Evolutionary conservation across 345 rosid genomes (phyloP).

Genomic region (Euphorbia lathyris): DNA sequence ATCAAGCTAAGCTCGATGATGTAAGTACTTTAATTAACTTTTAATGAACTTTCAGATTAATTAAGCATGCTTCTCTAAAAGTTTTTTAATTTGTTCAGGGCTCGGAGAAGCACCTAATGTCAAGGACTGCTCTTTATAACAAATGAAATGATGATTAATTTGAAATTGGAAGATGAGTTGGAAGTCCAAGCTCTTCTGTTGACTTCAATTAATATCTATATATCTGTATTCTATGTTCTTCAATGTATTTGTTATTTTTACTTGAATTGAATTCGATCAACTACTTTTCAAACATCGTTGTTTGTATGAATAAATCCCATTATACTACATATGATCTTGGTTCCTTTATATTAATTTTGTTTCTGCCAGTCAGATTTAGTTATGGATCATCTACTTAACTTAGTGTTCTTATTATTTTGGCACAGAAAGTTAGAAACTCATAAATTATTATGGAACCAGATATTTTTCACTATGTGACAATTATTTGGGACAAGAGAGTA

Average conservation of each 20-base stretch:
- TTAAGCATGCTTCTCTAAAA: too few species aligned
- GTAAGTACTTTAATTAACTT: neutral
- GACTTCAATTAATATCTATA: slow-evolving; percentile 10
- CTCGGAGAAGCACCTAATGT: slow-evolving; percentile 39
- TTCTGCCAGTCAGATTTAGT: too few species aligned
- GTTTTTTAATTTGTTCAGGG: slow-evolving; percentile 28
- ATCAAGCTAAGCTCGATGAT: slow-evolving; percentile 45
- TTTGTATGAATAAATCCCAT: slow-evolving; percentile 6
- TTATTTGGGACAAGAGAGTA: too few species aligned
- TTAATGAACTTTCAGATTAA: too few species aligned
- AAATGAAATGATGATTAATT: slow-evolving; percentile 38
- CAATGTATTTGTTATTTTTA: slow-evolving; percentile 20
- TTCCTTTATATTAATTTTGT: too few species aligned
- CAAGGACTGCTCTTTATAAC: slow-evolving; percentile 38
- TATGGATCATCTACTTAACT: too few species aligned
- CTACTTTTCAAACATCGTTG: slow-evolving; percentile 11
- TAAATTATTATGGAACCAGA: too few species aligned
- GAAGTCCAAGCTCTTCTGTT: slow-evolving; percentile 11
- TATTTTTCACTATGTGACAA: too few species aligned
- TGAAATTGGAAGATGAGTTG: slow-evolving; percentile 20
- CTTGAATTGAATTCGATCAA: slow-evolving; percentile 10
- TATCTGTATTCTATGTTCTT: neutral
- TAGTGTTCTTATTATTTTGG: too few species aligned
- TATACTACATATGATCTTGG: too few species aligned
- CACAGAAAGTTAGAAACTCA: too few species aligned